A percentile compares a stretch with the other conserved stretches of the same genome.
Evolutionary conservation across 2,329 filamentous ascomycete species (phyloP).

Genomic region (Tolypocladium inflatum): DNA sequence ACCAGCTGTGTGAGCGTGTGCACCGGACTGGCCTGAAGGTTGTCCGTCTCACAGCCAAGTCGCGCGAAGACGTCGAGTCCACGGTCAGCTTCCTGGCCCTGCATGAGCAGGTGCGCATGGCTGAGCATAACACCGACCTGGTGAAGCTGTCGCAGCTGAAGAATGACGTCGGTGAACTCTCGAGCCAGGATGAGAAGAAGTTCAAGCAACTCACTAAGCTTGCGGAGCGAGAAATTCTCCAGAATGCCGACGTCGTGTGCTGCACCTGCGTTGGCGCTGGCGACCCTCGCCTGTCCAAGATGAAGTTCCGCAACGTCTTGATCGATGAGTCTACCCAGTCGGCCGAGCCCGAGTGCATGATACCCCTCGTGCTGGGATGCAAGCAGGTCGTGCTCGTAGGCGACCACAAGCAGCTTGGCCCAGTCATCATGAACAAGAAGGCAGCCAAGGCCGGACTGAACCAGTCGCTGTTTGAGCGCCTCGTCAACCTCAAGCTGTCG

Average conservation of each 20-base stretch:
- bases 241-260: conserved; percentile 94
- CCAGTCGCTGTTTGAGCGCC: conserved; percentile 94
- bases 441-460: conserved; percentile 95
- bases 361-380: conserved; percentile 90
- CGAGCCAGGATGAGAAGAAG: conserved; percentile 95
- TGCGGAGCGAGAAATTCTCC: conserved; percentile 90
- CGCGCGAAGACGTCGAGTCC: conserved; percentile 97
- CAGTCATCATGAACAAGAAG: conserved; percentile 99
- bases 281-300: conserved; percentile 87
- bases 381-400: conserved; percentile 99
- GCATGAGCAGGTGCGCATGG: conserved; percentile 95
- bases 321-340: conserved; percentile 99
- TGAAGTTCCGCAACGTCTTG: conserved; percentile 96
- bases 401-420: conserved; percentile 94
- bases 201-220: conserved; percentile 91
- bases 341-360: conserved; percentile 98
- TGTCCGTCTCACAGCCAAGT: conserved; percentile 96
- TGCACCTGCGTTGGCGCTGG: conserved; percentile 97
- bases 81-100: conserved; percentile 91
- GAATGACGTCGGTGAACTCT: conserved; percentile 80
- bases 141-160: conserved; percentile 91
- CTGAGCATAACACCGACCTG: conserved; percentile 90
- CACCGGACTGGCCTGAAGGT: conserved; percentile 92
- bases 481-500: conserved; percentile 82
- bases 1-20: conserved; percentile 95